Evolutionary conservation across 805 yeast species (phyloP).

Genomic region (Candida easanensis): DNA sequence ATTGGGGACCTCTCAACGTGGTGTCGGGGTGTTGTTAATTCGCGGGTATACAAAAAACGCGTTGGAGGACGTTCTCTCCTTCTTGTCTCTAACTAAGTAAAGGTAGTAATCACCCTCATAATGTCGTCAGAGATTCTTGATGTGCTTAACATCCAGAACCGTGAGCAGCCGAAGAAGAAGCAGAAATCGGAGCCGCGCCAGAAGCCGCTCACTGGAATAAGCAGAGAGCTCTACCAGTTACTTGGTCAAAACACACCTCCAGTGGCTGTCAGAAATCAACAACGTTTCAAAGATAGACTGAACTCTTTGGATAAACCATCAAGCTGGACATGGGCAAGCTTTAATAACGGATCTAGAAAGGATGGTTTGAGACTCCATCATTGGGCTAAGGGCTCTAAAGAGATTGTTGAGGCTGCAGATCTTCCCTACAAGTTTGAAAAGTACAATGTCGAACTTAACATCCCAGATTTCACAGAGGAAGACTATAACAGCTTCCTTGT

Average conservation of each 20-base stretch:
- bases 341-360: slow-evolving; percentile 50
- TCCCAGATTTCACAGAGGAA: slow-evolving; percentile 66
- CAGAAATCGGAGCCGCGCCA: slow-evolving; percentile 28
- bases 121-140: slow-evolving; percentile 67
- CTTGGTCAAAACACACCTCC: slow-evolving; percentile 94
- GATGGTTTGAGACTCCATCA: slow-evolving; percentile 61
- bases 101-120: background rate
- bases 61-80: background rate
- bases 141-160: slow-evolving; percentile 63
- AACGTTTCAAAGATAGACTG: slow-evolving; percentile 60
- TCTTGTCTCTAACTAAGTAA: too few relatives aligned
- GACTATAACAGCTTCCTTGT: slow-evolving; percentile 54
- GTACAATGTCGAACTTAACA: slow-evolving; percentile 62
- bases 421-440: slow-evolving; percentile 68
- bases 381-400: slow-evolving; percentile 80
- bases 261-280: slow-evolving; percentile 49
- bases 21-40: background rate
- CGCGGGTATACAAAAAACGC: background rate
- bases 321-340: slow-evolving; percentile 76
- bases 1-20: background rate
- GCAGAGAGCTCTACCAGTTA: slow-evolving; percentile 82
- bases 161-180: slow-evolving; percentile 29
- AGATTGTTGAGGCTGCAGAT: slow-evolving; percentile 24
- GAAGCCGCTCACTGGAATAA: slow-evolving; percentile 62
- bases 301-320: slow-evolving; percentile 61